A percentile compares a stretch with the other conserved stretches of the same genome.
Conservation (phyloP, 139 green algal genomes). For the Chloropicon primus region DNA sequence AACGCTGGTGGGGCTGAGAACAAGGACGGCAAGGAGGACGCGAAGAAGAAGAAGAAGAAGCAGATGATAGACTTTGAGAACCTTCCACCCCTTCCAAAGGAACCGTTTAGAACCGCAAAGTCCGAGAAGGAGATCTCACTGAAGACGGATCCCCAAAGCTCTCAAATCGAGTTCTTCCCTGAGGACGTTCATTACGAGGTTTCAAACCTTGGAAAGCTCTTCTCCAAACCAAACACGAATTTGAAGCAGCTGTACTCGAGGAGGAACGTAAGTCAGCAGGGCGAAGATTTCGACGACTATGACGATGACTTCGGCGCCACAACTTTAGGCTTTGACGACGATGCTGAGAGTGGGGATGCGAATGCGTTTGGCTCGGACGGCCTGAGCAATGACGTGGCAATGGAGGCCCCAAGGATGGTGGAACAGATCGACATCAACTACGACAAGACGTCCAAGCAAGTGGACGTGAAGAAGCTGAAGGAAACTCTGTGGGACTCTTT, state of each 20-base stretch:
- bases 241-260: conserved; percentile 1
- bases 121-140: background rate
- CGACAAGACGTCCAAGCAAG: conserved; percentile 43
- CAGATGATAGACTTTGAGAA: conserved; percentile 51
- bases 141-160: conserved; percentile 1
- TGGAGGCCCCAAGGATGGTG: conserved; percentile 36
- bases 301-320: conserved; percentile 16
- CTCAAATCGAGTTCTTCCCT: conserved; percentile 26
- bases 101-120: conserved; percentile 13
- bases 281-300: background rate
- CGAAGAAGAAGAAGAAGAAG: conserved; percentile 1
- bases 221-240: conserved; percentile 19
- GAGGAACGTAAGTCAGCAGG: background rate
- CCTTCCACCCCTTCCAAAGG: conserved; percentile 21
- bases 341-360: background rate
- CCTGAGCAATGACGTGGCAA: background rate
- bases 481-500: conserved; percentile 56
- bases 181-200: conserved; percentile 53
- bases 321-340: conserved; percentile 11
- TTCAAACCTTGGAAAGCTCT: conserved; percentile 24
- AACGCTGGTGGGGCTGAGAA: background rate
- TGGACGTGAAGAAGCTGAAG: conserved; percentile 73
- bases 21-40: background rate
- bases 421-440: conserved; percentile 53
- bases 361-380: background rate